Percentiles rank a stretch among this genome's conserved stretches.
Conservation (phyloP, 768 basidiomycete genomes). For the Stropharia rugosoannulata region DNA sequence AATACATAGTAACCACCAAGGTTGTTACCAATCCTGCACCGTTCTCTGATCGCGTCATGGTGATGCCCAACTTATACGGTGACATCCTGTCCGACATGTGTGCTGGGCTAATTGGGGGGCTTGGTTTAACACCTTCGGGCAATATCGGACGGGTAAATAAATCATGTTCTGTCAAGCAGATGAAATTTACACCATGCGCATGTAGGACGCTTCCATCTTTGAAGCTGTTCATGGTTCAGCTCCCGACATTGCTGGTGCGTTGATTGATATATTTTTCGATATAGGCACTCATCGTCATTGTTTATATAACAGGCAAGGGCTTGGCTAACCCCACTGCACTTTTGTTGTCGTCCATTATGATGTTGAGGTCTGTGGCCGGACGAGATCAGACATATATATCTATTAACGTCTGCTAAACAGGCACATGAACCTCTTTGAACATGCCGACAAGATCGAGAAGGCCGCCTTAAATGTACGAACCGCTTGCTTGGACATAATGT, state of each 20-base stretch:
- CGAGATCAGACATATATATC: constrained; percentile 7
- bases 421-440: constrained; percentile 87
- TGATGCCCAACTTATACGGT: constrained; percentile 98
- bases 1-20: constrained; percentile 30
- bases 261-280: constrained; percentile 5
- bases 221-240: constrained; percentile 99
- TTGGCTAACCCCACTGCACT: constrained; percentile 99
- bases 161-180: neutral
- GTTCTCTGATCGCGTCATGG: constrained; percentile 97
- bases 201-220: constrained; percentile 95
- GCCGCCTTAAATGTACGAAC: constrained; percentile 80
- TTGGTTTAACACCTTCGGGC: constrained; percentile 95
- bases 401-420: constrained; percentile 32
- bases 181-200: constrained; percentile 5
- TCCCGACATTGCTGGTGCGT: constrained; percentile 93
- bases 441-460: constrained; percentile 89
- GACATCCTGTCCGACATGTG: constrained; percentile 98
- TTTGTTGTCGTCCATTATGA: constrained; percentile 93
- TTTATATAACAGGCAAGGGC: constrained; percentile 64
- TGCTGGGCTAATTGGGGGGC: constrained; percentile 95
- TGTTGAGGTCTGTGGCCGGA: constrained; percentile 71
- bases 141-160: constrained; percentile 88
- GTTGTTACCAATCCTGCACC: constrained; percentile 92
- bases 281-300: neutral
- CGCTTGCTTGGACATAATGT: neutral